Evolutionary conservation across 768 basidiomycete species (phyloP).

Genomic region (Pisolithus sp.): DNA sequence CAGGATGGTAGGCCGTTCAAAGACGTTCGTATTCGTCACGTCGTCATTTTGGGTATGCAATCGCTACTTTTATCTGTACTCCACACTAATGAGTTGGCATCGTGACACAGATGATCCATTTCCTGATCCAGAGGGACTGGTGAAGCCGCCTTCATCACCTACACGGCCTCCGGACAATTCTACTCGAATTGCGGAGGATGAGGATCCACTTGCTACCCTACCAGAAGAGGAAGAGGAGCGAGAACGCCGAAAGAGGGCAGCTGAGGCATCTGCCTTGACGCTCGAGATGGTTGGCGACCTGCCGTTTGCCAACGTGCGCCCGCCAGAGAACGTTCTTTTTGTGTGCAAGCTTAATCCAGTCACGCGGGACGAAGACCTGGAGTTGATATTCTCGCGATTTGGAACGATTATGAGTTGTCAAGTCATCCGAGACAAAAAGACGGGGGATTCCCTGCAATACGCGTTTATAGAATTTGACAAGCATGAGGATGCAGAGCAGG

Average conservation of each 20-base stretch:
- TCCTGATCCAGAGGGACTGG: conserved; percentile 74
- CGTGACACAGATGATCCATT: conserved; percentile 80
- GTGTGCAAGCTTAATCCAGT: conserved; percentile 98
- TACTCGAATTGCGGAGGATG: conserved; percentile 90
- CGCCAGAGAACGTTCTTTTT: conserved; percentile 97
- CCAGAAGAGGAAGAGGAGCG: conserved; percentile 85
- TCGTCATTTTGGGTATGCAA: conserved; percentile 79
- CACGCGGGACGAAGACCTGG: conserved; percentile 91
- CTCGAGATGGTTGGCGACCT: conserved; percentile 99
- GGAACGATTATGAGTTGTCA: conserved; percentile 96
- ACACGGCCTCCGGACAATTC: conserved; percentile 78
- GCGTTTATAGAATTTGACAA: conserved; percentile 99
- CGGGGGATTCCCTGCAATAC: conserved; percentile 94
- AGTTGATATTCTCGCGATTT: conserved; percentile 94
- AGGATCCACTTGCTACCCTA: conserved; percentile 76
- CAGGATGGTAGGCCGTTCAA: conserved; percentile 87
- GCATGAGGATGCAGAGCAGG: conserved; percentile 89
- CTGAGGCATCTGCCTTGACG: conserved; percentile 88
- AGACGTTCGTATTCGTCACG: conserved; percentile 90
- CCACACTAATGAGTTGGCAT: conserved; percentile 1
- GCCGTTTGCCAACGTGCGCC: conserved; percentile 95
- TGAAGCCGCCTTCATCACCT: conserved; percentile 70
- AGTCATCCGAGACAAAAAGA: conserved; percentile 92
- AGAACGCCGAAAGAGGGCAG: conserved; percentile 78
- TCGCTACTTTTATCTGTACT: background rate